Evolutionary conservation across 2,329 filamentous ascomycete species (phyloP), one percentile per base, ranked within the genome.

Genomic region (Fusarium beomiforme): DNA sequence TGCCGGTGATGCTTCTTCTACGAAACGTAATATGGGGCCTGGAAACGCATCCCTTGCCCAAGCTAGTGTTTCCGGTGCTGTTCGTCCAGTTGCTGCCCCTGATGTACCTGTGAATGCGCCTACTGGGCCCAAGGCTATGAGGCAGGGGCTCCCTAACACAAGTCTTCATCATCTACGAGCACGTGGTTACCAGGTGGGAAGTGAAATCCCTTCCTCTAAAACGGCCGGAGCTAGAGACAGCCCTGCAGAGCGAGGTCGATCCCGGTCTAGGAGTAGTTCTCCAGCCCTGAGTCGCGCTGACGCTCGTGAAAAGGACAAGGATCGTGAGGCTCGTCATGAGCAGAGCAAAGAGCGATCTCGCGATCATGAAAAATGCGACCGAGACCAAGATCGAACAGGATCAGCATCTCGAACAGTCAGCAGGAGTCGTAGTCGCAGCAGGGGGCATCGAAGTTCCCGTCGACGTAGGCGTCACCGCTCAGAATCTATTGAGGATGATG

Each of bases 121-220:
- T 31, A 97, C 92, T 59, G 96, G 95, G 13, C 96, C 96, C 50
- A 95, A 96, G 82, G 96, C 96, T 21, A 97, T 98, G 93, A 89
- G 95, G 70, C 92, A 96, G 81, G 94, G 94, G 33, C 85, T 94
- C 14, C 92, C 93, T 55, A 97, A 97, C 80, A 95, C 91, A 62
- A 93, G 92, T 73, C 88, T 93, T 57, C 88, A 90, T 71, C 88
- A 92, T 75, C 79, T 91, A 79, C 84, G 89, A 70, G 87, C 87
- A 26, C 81, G 85, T 69, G 86, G 85, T 41, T 84, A 82, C 76
- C 85, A 80, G 70, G 81, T 87, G 39, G 81, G 80, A 72, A 82
- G 83, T 70, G 79, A 83, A 54, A 75, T 74, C 58, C 76, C 79
- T 37, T 79, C 77, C 21, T 59, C 68, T 36, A 76, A 63, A 26